These are phyloP conservation scores for Alternaria viburni DNA, from an alignment of 2,329 filamentous ascomycete genomes.

Conservation along the genomic window DNA sequence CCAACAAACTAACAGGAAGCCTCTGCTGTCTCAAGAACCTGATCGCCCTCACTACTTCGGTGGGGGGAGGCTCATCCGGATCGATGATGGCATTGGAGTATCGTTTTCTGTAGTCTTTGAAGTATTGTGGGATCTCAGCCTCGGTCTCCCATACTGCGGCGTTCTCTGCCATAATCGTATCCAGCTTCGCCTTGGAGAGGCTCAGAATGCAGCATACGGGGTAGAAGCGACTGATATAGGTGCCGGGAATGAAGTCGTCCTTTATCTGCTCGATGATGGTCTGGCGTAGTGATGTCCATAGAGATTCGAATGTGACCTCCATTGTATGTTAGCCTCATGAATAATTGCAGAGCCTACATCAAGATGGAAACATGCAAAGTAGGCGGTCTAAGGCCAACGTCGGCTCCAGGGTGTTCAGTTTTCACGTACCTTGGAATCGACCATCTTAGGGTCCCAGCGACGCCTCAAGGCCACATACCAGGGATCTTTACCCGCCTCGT, in stretches of 20 bases:
- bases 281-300: conserved; percentile 25
- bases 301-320: conserved; percentile 19
- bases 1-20: conserved; percentile 23
- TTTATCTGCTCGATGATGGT: conserved; percentile 26
- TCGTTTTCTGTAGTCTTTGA: conserved; percentile 8
- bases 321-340: background rate
- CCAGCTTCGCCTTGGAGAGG: conserved; percentile 5
- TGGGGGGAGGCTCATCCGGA: conserved; percentile 19
- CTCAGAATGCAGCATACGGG: conserved; percentile 19
- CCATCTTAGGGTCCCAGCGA: background rate
- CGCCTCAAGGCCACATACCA: conserved; percentile 20
- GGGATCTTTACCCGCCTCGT: background rate
- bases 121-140: conserved; percentile 14
- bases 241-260: conserved; percentile 2
- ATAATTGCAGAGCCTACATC: background rate
- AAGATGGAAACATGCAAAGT: background rate
- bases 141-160: background rate
- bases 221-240: conserved; percentile 7
- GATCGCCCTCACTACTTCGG: conserved; percentile 18
- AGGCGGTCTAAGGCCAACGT: background rate
- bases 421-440: conserved; percentile 1
- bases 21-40: conserved; percentile 22
- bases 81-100: conserved; percentile 19
- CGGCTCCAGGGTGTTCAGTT: background rate
- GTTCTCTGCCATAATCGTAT: conserved; percentile 16